Evolutionary conservation across 257 asterid species (phyloP).

Genomic region (Solanum chmielewskii): DNA sequence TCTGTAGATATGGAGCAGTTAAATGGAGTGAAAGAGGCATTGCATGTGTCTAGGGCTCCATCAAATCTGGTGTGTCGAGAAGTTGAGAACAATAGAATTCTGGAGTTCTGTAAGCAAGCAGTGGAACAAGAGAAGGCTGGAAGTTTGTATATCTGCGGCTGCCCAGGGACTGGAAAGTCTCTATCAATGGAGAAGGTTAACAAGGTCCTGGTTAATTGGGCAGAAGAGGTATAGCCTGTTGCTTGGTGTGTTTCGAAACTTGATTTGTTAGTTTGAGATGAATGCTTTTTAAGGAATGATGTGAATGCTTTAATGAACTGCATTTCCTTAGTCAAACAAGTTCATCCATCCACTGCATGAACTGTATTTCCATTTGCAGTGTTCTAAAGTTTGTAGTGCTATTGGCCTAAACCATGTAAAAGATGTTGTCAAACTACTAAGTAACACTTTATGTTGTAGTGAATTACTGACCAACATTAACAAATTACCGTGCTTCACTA

Average conservation of each 20-base stretch:
- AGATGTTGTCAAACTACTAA: not conserved
- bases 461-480: not conserved
- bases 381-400: not conserved
- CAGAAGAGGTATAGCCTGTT: constrained; percentile 42
- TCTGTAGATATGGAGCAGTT: constrained; percentile 51
- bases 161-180: constrained; percentile 97
- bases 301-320: not conserved
- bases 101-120: constrained; percentile 73
- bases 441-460: not conserved
- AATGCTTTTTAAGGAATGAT: not conserved
- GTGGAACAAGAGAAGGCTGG: constrained; percentile 63
- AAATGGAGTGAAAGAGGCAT: constrained; percentile 63
- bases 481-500: not conserved
- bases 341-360: not conserved
- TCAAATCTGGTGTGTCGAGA: constrained; percentile 54
- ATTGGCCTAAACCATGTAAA: not conserved
- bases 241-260: not conserved
- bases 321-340: not conserved
- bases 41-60: constrained; percentile 78
- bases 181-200: constrained; percentile 66
- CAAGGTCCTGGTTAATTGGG: constrained; percentile 54
- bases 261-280: not conserved
- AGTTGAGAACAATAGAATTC: constrained; percentile 49
- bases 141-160: constrained; percentile 81
- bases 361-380: not conserved